A percentile compares a stretch with the other conserved stretches of the same genome.
These are phyloP conservation scores for Chalciporus sp. DNA, from an alignment of 1,284 basidiomycete species.

Conservation along the genomic window DNA sequence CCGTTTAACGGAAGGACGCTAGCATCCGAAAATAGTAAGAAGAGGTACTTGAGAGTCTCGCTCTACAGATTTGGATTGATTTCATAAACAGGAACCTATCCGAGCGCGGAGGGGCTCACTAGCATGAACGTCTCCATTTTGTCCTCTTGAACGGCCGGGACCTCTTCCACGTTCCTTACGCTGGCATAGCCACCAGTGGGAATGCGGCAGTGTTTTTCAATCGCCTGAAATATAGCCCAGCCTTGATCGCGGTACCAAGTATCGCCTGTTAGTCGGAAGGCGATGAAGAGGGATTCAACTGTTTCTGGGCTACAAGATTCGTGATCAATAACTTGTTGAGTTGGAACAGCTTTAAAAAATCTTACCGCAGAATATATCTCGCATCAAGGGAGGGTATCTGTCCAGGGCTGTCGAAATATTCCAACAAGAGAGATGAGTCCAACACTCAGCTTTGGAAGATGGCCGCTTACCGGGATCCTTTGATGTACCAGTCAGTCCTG, in stretches of 20 bases:
- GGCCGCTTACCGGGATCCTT: slow-evolving; percentile 57
- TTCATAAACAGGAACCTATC: slow-evolving; percentile 1
- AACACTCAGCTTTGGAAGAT: not conserved
- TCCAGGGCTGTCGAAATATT: slow-evolving; percentile 42
- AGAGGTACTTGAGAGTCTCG: slow-evolving; percentile 96
- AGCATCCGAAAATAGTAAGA: slow-evolving; percentile 83
- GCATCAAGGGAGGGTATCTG: slow-evolving; percentile 71
- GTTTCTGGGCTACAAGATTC: slow-evolving; percentile 77
- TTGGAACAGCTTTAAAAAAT: not conserved
- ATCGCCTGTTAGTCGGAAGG: slow-evolving; percentile 85
- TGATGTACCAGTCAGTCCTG: slow-evolving; percentile 86
- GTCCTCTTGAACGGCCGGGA: slow-evolving; percentile 72
- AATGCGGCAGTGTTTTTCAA: slow-evolving; percentile 81
- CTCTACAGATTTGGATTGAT: slow-evolving; percentile 46
- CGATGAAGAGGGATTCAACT: slow-evolving; percentile 91
- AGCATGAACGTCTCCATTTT: slow-evolving; percentile 97
- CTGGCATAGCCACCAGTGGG: slow-evolving; percentile 82
- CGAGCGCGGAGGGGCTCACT: slow-evolving; percentile 44
- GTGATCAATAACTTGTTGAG: not conserved
- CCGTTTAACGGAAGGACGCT: slow-evolving; percentile 72
- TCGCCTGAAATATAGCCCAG: slow-evolving; percentile 91
- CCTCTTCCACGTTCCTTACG: slow-evolving; percentile 81
- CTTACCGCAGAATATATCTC: slow-evolving; percentile 84
- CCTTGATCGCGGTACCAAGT: slow-evolving; percentile 80
- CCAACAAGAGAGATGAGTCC: slow-evolving; percentile 8